These are phyloP conservation scores for Rubia occidens DNA, from an alignment of 305 asterid genomes.

Conservation along the genomic window DNA sequence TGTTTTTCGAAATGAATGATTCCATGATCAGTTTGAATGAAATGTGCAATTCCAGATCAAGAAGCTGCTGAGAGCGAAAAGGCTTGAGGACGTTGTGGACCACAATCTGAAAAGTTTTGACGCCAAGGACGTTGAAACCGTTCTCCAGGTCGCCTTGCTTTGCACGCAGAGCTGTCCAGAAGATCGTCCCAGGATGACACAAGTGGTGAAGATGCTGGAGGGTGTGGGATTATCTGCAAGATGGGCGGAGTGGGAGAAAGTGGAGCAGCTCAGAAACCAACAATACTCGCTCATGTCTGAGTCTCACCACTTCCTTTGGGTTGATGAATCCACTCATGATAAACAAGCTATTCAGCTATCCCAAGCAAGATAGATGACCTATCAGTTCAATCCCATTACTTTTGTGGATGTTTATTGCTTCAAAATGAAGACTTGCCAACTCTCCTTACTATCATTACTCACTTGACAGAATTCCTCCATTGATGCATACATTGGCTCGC, in stretches of 20 bases:
- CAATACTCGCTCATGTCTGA: conserved; percentile 42
- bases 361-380: conserved; percentile 50
- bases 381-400: too few species aligned
- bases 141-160: conserved; percentile 80
- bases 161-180: conserved; percentile 74
- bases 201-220: conserved; percentile 64
- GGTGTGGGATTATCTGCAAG: conserved; percentile 76
- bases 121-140: conserved; percentile 50
- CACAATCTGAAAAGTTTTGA: conserved; percentile 40
- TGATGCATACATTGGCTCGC: too few species aligned
- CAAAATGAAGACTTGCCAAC: too few species aligned
- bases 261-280: conserved; percentile 46
- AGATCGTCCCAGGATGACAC: conserved; percentile 68
- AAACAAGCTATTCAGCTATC: conserved; percentile 82
- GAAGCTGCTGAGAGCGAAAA: conserved; percentile 58
- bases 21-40: neutral
- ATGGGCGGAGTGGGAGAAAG: conserved; percentile 95
- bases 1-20: too few species aligned
- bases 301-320: conserved; percentile 56
- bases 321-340: conserved; percentile 59
- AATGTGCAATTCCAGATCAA: conserved; percentile 39
- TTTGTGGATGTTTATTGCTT: too few species aligned
- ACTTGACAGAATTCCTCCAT: too few species aligned
- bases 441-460: too few species aligned
- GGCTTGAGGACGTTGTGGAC: conserved; percentile 59